A percentile compares a stretch with the other conserved stretches of the same genome.
These are phyloP conservation scores for Malus hybrid DNA, from an alignment of 331 rosid genomes.

Conservation along the genomic window DNA sequence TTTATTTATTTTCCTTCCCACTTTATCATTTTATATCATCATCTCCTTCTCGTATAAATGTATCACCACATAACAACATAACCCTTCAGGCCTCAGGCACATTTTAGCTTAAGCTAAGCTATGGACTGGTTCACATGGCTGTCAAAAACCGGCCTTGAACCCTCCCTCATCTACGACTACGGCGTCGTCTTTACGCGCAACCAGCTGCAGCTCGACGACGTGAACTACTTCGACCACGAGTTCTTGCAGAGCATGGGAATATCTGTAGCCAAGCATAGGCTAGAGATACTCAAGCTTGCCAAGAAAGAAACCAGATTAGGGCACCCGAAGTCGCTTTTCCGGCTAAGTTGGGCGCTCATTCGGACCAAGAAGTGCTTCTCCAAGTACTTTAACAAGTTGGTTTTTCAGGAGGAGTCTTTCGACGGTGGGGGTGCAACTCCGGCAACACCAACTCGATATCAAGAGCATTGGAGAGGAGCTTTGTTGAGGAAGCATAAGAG, in stretches of 20 bases:
- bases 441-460: conserved; percentile 16
- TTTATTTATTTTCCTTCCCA: background rate
- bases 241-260: conserved; percentile 86
- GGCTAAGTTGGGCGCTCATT: conserved; percentile 31
- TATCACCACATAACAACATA: background rate
- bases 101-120: background rate
- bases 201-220: conserved; percentile 61
- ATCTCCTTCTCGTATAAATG: conserved; percentile 7
- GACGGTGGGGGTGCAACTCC: background rate
- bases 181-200: conserved; percentile 56
- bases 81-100: background rate
- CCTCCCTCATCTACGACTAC: conserved; percentile 59
- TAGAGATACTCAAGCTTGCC: conserved; percentile 77
- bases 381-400: conserved; percentile 42
- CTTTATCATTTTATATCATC: conserved; percentile 19
- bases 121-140: conserved; percentile 86
- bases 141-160: conserved; percentile 54
- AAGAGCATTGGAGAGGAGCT: conserved; percentile 46
- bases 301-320: conserved; percentile 18
- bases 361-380: conserved; percentile 41
- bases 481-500: conserved; percentile 25
- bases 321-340: conserved; percentile 19
- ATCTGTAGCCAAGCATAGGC: conserved; percentile 77
- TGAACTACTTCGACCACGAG: conserved; percentile 65
- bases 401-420: conserved; percentile 13